Base-by-base conservation (phyloP, 2,329 filamentous ascomycete species). In the Penicillium verrucosum region DNA sequence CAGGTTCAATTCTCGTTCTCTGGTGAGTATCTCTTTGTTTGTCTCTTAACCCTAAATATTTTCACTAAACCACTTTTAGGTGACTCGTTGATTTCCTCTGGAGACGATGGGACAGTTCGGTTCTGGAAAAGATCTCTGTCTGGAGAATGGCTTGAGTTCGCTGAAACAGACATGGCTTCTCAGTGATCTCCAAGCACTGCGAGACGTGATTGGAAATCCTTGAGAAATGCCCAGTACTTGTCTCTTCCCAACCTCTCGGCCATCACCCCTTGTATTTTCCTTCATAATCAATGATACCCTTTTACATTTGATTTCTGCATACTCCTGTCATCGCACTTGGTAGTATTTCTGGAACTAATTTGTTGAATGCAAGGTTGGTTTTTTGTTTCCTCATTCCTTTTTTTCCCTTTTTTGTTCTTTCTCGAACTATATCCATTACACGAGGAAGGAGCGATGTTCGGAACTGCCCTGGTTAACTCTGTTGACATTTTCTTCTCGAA, bases 91-190 rank as follows among this genome's bases (percentile, higher is more conserved):
- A 75, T 77, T 30, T 75, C 74, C 12, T 75, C 75, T 4, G 75
- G 75, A 2, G 75, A 77, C 43, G 75, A 77, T 59, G 75, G 75
- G 5, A 61, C 62, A 43, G 72, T 75, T 45, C 71, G 75, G 47
- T 77, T 77, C 54, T 77, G 75, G 75, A 77, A 77, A 59, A 74
- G 73, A 47, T 68, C 74, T 9, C 57, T 77, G 47, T 72, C 73
- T 7, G 74, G 74, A n/a, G 72, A 76, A 61, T 77, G 75, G 75
- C 70, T 77, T 16, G 75, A 77, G 56, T 77, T 72, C 56, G 75
- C 75, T 14, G 75, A 77, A 60, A 73, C 75, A 14, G 69, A 76
- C 49, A 70, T 76, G 68, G 65, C 67, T 38, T 69, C 71, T 51
- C 69, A 73, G 61, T 71, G 54, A 65, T 37, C 34, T 49, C 6